A percentile compares a stretch with the other conserved stretches of the same genome.
Evolutionary conservation across 768 basidiomycete genomes (phyloP).

Genomic region (Hericium erinaceus): DNA sequence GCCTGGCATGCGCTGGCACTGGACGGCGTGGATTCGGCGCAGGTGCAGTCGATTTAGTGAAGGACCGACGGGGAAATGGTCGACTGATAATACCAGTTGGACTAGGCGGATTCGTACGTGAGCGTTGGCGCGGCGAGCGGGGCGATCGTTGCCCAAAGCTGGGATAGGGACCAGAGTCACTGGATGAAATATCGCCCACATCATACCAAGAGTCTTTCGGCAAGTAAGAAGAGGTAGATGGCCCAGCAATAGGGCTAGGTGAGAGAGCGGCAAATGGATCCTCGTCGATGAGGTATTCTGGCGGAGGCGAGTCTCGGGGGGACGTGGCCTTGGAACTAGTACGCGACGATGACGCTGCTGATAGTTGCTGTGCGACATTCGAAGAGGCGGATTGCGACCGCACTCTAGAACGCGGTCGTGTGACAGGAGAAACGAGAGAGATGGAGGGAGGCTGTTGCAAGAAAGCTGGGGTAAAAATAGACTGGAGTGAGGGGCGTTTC

Average conservation of each 20-base stretch:
- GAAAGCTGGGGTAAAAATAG: conserved; percentile 41
- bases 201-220: no score
- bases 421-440: conserved; percentile 17
- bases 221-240: conserved; percentile 11
- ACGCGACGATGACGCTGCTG: conserved; percentile 1
- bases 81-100: conserved; percentile 5
- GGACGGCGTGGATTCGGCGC: conserved; percentile 17
- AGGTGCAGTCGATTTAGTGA: conserved; percentile 22
- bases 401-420: conserved; percentile 16
- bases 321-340: conserved; percentile 2
- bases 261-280: conserved; percentile 67
- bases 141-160: no score
- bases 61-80: conserved; percentile 16
- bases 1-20: conserved; percentile 32
- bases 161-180: no score
- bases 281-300: conserved; percentile 45
- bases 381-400: conserved; percentile 13
- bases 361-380: conserved; percentile 6
- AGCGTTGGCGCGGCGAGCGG: not conserved
- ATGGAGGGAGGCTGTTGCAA: conserved; percentile 20
- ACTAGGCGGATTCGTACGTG: conserved; percentile 10
- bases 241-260: conserved; percentile 14
- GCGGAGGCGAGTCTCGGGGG: conserved; percentile 21
- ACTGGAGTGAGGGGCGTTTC: conserved; percentile 45
- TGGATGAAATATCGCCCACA: no score